These are phyloP conservation scores for Verticillium isaacii DNA, from an alignment of 2,329 filamentous ascomycete genomes.

Conservation along the genomic window DNA sequence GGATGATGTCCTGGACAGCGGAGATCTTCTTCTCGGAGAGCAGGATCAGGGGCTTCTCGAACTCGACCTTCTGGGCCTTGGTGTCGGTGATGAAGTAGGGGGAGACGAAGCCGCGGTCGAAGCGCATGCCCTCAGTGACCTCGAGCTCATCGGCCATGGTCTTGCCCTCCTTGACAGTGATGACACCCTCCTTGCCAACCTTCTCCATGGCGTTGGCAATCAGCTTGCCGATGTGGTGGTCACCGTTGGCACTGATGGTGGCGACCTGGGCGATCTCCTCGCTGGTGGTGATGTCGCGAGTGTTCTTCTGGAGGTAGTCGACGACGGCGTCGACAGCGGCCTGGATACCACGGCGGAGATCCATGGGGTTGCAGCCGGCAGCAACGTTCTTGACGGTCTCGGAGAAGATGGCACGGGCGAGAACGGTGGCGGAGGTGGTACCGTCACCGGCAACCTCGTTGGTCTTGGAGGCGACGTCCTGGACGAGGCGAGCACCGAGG, in stretches of 20 bases:
- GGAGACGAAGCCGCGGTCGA: constrained; percentile 97
- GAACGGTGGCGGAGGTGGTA: constrained; percentile 95
- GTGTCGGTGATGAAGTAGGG: constrained; percentile 99
- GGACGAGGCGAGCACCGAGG: constrained; percentile 90
- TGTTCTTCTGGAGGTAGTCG: constrained; percentile 90
- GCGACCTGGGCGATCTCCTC: constrained; percentile 97
- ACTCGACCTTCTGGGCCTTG: constrained; percentile 99
- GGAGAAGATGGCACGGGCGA: constrained; percentile 97
- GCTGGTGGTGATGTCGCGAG: constrained; percentile 96
- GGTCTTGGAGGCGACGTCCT: constrained; percentile 98
- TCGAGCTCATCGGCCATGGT: constrained; percentile 96
- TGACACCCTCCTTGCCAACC: constrained; percentile 99
- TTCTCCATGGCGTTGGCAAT: constrained; percentile 99
- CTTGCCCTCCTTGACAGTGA: constrained; percentile 99
- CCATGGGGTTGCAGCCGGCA: constrained; percentile 99
- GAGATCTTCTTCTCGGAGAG: constrained; percentile 99
- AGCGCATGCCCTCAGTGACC: constrained; percentile 99
- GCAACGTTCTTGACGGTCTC: constrained; percentile 99
- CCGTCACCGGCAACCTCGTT: constrained; percentile 99
- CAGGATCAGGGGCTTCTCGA: constrained; percentile 97
- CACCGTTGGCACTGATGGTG: constrained; percentile 96
- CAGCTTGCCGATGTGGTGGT: constrained; percentile 89
- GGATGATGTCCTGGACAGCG: constrained; percentile 97
- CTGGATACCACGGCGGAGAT: constrained; percentile 94
- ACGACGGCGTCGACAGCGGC: constrained; percentile 93